Percentiles rank a stretch among this genome's conserved stretches.
phyloP scores from a whole-genome alignment of 202 grass and related monocot species.

The Digitaria exilis region DNA sequence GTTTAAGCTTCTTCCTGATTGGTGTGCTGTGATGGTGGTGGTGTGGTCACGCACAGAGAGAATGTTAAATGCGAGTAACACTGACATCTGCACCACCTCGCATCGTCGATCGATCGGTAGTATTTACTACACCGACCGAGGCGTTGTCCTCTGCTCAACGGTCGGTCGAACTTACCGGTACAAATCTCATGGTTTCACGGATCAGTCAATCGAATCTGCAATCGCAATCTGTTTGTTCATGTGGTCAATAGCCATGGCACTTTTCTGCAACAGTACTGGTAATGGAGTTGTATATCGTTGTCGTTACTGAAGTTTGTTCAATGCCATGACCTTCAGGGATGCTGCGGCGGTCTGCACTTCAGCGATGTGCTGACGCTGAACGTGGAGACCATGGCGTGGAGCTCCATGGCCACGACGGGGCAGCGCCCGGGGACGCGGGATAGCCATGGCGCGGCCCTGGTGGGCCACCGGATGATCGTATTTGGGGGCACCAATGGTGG shows the following conservation, averaged over 20 bases:
- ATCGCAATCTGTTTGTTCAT: background rate
- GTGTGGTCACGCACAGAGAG: constrained; percentile 39
- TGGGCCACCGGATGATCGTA: constrained; percentile 88
- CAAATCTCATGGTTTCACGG: background rate
- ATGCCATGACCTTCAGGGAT: constrained; percentile 49
- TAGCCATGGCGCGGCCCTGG: constrained; percentile 65
- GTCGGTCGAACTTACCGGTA: background rate
- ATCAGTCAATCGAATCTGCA: background rate
- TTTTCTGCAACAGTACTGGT: background rate
- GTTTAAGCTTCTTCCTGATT: constrained; percentile 27
- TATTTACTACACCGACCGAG: constrained; percentile 29
- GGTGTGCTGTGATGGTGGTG: background rate
- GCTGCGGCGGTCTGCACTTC: constrained; percentile 95
- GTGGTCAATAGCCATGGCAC: background rate
- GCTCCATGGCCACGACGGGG: constrained; percentile 70
- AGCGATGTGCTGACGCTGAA: constrained; percentile 82
- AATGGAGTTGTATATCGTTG: background rate
- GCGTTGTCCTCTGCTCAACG: background rate
- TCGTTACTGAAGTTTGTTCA: background rate
- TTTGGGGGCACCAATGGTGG: constrained; percentile 88
- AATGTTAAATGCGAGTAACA: constrained; percentile 19
- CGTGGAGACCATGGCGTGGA: constrained; percentile 87
- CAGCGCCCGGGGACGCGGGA: constrained; percentile 80
- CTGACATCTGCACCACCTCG: background rate
- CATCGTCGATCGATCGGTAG: constrained; percentile 21